Conservation (phyloP, 148 eudicot genomes). For the Chenopodium suecicum region DNA sequence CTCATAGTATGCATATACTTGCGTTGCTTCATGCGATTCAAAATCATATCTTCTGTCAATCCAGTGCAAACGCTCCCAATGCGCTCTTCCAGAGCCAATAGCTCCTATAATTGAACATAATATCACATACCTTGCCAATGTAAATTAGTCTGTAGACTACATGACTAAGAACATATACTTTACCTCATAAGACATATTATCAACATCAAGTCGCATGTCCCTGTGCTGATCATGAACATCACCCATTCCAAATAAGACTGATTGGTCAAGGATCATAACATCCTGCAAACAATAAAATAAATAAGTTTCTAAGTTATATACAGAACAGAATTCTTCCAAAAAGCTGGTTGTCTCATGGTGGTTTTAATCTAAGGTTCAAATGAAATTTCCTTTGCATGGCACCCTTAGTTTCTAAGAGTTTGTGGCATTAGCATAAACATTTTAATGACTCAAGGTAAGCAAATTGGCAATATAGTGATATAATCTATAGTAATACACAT, state of each 20-base stretch:
- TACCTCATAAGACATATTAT: slow-evolving; percentile 99
- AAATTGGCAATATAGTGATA: no score
- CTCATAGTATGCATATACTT: slow-evolving; percentile 41
- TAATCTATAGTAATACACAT: no score
- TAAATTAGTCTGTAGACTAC: neutral
- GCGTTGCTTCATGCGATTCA: slow-evolving; percentile 48
- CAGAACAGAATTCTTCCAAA: neutral
- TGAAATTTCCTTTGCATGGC: no score
- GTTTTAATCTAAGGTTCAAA: neutral
- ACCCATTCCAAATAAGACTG: slow-evolving; percentile 68
- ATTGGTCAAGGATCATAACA: slow-evolving; percentile 85
- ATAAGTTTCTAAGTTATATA: no score
- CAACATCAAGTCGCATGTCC: slow-evolving; percentile 96
- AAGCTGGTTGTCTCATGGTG: neutral
- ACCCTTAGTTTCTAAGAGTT: no score
- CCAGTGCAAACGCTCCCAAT: slow-evolving; percentile 89
- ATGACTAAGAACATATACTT: neutral
- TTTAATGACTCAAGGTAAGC: no score
- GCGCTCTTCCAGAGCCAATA: slow-evolving; percentile 86
- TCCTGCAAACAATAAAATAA: slow-evolving; percentile 41
- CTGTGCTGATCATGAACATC: slow-evolving; percentile 85
- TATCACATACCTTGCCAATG: neutral
- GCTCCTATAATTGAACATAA: slow-evolving; percentile 49
- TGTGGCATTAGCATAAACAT: no score
- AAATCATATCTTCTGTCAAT: slow-evolving; percentile 63